A percentile compares a stretch with the other conserved stretches of the same genome.
These are phyloP conservation scores for Nectriaceae sp. DNA, from an alignment of 2,329 filamentous ascomycete species.

Conservation along the genomic window DNA sequence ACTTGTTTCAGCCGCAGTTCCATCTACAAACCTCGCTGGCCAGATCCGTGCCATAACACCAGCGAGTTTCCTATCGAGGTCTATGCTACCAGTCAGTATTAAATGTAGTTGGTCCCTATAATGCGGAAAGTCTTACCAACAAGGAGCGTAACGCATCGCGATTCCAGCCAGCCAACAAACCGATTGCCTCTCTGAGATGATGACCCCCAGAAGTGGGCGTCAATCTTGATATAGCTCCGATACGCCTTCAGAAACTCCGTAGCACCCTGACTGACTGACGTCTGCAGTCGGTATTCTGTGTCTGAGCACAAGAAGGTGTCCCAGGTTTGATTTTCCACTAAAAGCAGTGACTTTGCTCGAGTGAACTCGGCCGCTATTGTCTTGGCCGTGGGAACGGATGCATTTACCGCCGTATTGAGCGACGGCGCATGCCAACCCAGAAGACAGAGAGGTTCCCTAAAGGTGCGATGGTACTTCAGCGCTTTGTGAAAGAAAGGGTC, in stretches of 20 bases:
- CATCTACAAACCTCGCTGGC: slow-evolving; percentile 59
- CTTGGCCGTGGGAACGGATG: slow-evolving; percentile 54
- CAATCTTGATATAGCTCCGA: slow-evolving; percentile 60
- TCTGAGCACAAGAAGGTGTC: slow-evolving; percentile 36
- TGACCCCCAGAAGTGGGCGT: slow-evolving; percentile 66
- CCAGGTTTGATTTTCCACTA: slow-evolving; percentile 43
- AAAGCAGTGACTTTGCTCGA: slow-evolving; percentile 45
- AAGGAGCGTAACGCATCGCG: slow-evolving; percentile 57
- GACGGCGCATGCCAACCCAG: slow-evolving; percentile 63
- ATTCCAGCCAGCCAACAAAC: slow-evolving; percentile 66
- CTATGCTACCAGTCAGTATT: slow-evolving; percentile 35
- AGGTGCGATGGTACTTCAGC: slow-evolving; percentile 54
- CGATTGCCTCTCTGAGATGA: slow-evolving; percentile 54
- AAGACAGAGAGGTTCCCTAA: slow-evolving; percentile 63
- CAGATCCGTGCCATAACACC: slow-evolving; percentile 59
- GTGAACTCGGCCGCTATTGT: slow-evolving; percentile 54
- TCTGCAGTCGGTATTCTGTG: background rate
- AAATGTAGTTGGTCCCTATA: background rate
- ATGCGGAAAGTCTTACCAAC: slow-evolving; percentile 44
- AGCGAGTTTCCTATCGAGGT: slow-evolving; percentile 55
- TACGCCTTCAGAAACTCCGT: slow-evolving; percentile 53
- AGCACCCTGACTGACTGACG: slow-evolving; percentile 27
- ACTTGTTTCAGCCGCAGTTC: slow-evolving; percentile 20
- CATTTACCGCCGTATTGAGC: slow-evolving; percentile 59
- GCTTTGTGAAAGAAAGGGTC: slow-evolving; percentile 61